These are phyloP conservation scores for Cyclotella kingstonii DNA, from an alignment of 108 stramenopile genomes.

Conservation along the genomic window DNA sequence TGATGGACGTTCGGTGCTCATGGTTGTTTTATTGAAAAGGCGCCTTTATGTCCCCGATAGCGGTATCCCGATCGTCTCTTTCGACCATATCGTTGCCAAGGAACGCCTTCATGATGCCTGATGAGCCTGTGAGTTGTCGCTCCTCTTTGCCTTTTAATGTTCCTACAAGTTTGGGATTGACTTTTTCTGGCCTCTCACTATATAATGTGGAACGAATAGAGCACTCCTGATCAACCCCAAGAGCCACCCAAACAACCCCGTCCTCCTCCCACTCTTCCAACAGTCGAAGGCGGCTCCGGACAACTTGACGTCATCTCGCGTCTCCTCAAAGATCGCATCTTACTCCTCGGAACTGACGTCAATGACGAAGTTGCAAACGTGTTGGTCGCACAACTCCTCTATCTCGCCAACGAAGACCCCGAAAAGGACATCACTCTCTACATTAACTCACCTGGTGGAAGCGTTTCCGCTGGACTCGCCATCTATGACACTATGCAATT, in stretches of 20 bases:
- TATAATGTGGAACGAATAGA: background rate
- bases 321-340: conserved; percentile 91
- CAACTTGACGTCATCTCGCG: conserved; percentile 90
- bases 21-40: too few species aligned
- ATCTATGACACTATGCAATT: conserved; percentile 98
- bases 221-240: conserved; percentile 1
- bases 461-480: conserved; percentile 91
- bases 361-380: conserved; percentile 96
- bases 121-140: background rate
- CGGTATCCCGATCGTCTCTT: background rate
- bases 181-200: background rate
- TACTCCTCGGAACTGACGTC: conserved; percentile 86
- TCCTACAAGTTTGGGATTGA: background rate
- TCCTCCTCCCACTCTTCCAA: conserved; percentile 72
- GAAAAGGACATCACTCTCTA: conserved; percentile 93
- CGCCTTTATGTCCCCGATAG: background rate
- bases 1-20: too few species aligned
- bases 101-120: conserved; percentile 1
- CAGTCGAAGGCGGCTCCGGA: conserved; percentile 62
- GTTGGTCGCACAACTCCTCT: conserved; percentile 89
- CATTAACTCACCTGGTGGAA: conserved; percentile 94
- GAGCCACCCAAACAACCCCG: conserved; percentile 32
- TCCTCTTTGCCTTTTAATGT: background rate
- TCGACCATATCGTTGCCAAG: background rate
- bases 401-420: conserved; percentile 94